Evolutionary conservation across 371 early-diverging fungal genomes (phyloP).

Genomic region (Circinella minor): DNA sequence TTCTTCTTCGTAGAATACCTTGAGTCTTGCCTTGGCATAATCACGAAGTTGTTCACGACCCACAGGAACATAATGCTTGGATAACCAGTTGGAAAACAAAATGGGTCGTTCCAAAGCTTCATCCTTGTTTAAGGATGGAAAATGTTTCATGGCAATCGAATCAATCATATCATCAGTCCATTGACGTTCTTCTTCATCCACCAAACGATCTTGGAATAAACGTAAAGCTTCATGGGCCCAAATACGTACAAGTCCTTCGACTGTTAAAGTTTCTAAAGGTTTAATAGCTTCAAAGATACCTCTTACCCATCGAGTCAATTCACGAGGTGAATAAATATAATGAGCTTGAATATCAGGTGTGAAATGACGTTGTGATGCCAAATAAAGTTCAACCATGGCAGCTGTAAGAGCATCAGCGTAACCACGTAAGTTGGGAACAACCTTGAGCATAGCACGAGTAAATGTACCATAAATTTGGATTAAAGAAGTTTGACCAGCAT

Average conservation of each 20-base stretch:
- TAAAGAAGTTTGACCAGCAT: conserved; percentile 93
- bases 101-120: conserved; percentile 90
- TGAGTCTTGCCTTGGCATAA: conserved; percentile 93
- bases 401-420: conserved; percentile 90
- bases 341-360: conserved; percentile 98
- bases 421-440: conserved; percentile 91
- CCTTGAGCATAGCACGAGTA: conserved; percentile 91
- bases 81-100: conserved; percentile 97
- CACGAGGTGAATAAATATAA: conserved; percentile 98
- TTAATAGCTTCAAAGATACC: conserved; percentile 96
- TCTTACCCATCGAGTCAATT: conserved; percentile 97
- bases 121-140: conserved; percentile 80
- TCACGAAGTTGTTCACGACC: conserved; percentile 90
- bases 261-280: conserved; percentile 77
- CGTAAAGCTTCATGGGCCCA: conserved; percentile 99
- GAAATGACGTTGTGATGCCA: conserved; percentile 88
- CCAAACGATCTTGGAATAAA: conserved; percentile 98
- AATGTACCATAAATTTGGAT: conserved; percentile 97
- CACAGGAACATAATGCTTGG: conserved; percentile 91
- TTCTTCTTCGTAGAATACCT: conserved; percentile 99
- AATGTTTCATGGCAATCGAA: conserved; percentile 83
- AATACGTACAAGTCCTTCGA: conserved; percentile 92
- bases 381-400: conserved; percentile 98
- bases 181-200: conserved; percentile 84
- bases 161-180: conserved; percentile 95